Percentiles rank a stretch among this genome's conserved stretches.
These are phyloP conservation scores for Myxozyma neotropica DNA, from an alignment of 805 yeast genomes.

Conservation along the genomic window DNA sequence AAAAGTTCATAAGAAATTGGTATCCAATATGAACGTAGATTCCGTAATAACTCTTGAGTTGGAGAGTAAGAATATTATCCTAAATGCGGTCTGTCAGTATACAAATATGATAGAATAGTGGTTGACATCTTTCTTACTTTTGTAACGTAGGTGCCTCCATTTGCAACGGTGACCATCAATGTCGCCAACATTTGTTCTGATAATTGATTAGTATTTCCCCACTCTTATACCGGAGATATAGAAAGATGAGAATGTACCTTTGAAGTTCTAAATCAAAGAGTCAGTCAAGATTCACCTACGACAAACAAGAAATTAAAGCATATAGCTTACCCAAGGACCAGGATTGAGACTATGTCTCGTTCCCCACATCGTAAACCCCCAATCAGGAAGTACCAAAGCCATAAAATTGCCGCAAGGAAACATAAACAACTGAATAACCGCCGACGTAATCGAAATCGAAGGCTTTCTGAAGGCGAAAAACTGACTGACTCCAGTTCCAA, in stretches of 20 bases:
- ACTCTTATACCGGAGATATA: no score
- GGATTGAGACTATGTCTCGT: slow-evolving; percentile 51
- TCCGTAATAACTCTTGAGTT: slow-evolving; percentile 30
- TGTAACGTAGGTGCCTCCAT: slow-evolving; percentile 8
- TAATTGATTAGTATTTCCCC: neutral
- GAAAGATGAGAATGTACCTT: no score
- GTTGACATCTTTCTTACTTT: neutral
- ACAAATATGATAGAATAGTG: neutral
- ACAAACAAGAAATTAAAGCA: neutral
- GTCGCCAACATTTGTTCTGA: slow-evolving; percentile 65
- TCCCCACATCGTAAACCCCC: slow-evolving; percentile 48
- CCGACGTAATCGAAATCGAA: slow-evolving; percentile 52
- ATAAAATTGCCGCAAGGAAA: slow-evolving; percentile 59
- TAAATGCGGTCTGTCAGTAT: neutral
- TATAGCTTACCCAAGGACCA: slow-evolving; percentile 59
- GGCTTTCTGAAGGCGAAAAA: slow-evolving; percentile 64
- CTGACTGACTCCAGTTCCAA: slow-evolving; percentile 35
- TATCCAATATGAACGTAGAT: slow-evolving; percentile 47
- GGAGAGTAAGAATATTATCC: slow-evolving; percentile 44
- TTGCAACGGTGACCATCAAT: slow-evolving; percentile 39
- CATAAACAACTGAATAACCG: slow-evolving; percentile 61
- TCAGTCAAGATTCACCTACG: neutral
- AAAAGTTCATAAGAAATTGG: slow-evolving; percentile 53
- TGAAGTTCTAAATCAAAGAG: neutral
- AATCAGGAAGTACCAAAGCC: slow-evolving; percentile 51